Evolutionary conservation across 192 early-diverging fungal genomes (phyloP), one percentile per base, ranked within the genome.

Genomic region (Coemansia sp.): DNA sequence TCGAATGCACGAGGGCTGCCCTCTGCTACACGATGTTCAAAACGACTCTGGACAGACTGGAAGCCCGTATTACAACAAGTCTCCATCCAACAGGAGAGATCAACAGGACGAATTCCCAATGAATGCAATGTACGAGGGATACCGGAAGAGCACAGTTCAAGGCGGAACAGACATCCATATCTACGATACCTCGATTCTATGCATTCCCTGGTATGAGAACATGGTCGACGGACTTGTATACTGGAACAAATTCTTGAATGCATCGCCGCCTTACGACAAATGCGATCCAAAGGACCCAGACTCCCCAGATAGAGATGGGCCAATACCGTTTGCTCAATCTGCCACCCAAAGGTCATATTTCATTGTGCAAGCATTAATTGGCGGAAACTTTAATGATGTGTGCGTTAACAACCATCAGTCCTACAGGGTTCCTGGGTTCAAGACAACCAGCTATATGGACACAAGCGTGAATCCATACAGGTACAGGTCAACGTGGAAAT

Each of bases 81-180:
- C 48, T 2, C 48, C 48, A 10, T 21, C 48, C 7, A 51, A 26
- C 48, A 23, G 48, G 26, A 23, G 21, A 26, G 48, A 51, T 25
- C 48, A 51, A 13, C 48, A 51, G 48, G 48, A 51, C 48, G 48
- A 51, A 25, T 51, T 51, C 48, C 48, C 48, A 15, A 51, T 51
- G 48, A 51, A 51, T 21, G 48, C 48, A 51, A 51, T 51, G 48
- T 51, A 51, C 48, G 48, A 51, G 48, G 48, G 48, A 7, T 51
- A 51, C 23, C 48, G 25, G 23, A 51, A 51, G 48, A 26, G 23
- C 21, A 51, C 23, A 25, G 48, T 26, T 7, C 48, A 26, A 12
- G 25, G 48, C 2, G 48, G 48, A 26, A 51, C 21, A 9, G 48
- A 51, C 12, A 26, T 51, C 48, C 48, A 51, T 25, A 26, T 51